Evolutionary conservation across 1,139 yeast genomes (phyloP), one percentile per base, ranked within the genome.

Genomic region (Saccharomycopsis crataegensis): DNA sequence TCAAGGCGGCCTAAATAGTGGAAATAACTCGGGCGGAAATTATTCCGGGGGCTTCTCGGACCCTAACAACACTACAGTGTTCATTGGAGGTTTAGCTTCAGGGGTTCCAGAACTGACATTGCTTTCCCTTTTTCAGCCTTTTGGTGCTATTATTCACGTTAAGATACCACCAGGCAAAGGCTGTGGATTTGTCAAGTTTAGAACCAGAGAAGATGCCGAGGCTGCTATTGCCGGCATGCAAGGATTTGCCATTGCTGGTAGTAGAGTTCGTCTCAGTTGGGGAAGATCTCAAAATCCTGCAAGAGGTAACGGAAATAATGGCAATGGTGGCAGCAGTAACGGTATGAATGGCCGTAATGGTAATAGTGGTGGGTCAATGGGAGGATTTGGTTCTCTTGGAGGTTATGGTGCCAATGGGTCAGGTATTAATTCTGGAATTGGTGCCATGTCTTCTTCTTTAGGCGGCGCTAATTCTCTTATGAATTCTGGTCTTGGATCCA

Each of bases 181-280:
- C 59, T 83, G 89, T 70, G 91, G 90, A 1, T 83, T 84, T 66
- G 80, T 85, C 56, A 83, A 82, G 63, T 86, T 77, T 65, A 72
- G 77, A 34, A 74, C 77, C 48, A 72, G 89, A 58, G 78, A 78
- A 57, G 83, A 83, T 63, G 93, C 91, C 0, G 90, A 84, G 65
- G 78, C 75, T 54, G 88, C 91, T 2, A 82, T 86, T 56, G 74
- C 76, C 22, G 80, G 81, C 40, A 79, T 85, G 86, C 89, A 85
- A 67, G 91, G 91, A 1, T 83, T 77, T 64, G 78, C 80, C 43
- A 80, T 85, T 58, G 85, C 84, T 22, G 86, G 86, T 16, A 79
- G 80, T 60, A 73, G 86, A 59, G 80, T 84, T 46, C 69, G 89
- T 58, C 73, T 85, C 53, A 79, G 86, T 58, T 86, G 93, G 93